These are phyloP conservation scores for Xylaria nigripes DNA, from an alignment of 495 filamentous ascomycete species.

Conservation along the genomic window DNA sequence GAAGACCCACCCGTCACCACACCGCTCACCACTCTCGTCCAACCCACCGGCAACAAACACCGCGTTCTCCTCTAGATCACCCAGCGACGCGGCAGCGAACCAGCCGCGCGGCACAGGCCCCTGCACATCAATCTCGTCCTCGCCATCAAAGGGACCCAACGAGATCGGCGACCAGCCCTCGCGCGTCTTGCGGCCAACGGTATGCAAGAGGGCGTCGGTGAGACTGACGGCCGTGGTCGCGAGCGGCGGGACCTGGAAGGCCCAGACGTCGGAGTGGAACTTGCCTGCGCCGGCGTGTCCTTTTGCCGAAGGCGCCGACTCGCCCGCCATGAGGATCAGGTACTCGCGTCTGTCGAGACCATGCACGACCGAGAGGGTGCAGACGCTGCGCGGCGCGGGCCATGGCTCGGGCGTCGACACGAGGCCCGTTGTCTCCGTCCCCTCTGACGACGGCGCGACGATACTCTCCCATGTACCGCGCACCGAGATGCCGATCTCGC, in stretches of 20 bases:
- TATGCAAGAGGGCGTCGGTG: conserved; percentile 46
- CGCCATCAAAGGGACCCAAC: conserved; percentile 35
- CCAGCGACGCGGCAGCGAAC: conserved; percentile 40
- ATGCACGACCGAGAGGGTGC: conserved; percentile 38
- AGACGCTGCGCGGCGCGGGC: conserved; percentile 38
- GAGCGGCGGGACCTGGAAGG: conserved; percentile 52
- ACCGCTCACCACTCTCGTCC: conserved; percentile 31
- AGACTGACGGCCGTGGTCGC: conserved; percentile 43
- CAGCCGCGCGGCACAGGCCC: conserved; percentile 40
- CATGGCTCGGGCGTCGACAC: conserved; percentile 18
- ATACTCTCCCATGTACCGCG: conserved; percentile 35
- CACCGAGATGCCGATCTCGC: conserved; percentile 31
- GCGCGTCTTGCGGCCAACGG: conserved; percentile 42
- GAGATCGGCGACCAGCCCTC: conserved; percentile 47
- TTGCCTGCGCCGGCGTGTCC: conserved; percentile 61
- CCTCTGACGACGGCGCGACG: conserved; percentile 7
- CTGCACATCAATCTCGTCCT: conserved; percentile 31
- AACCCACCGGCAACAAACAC: conserved; percentile 48
- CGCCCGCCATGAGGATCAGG: conserved; percentile 61
- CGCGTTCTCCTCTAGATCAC: conserved; percentile 41
- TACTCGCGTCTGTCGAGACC: conserved; percentile 48
- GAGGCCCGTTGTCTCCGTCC: conserved; percentile 20
- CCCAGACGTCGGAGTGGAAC: conserved; percentile 67
- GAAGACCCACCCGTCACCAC: conserved; percentile 51
- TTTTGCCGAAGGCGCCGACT: conserved; percentile 50